Base-by-base conservation (phyloP, 23 red algal species). In the Chondrus crispus region DNA sequence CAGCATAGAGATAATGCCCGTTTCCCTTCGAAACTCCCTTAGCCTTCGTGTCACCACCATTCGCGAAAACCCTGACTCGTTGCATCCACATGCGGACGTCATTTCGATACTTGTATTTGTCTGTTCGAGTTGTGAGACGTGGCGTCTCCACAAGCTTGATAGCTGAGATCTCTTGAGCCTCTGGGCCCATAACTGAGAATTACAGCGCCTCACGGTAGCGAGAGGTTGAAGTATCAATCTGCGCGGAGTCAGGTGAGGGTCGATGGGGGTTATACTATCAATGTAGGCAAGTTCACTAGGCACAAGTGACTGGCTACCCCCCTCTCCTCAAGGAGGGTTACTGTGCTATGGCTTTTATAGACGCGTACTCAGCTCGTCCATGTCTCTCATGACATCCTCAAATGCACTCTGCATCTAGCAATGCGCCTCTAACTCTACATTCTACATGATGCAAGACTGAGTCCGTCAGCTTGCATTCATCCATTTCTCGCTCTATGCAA, bases 111-210 rank as follows among this genome's bases (percentile, higher is more conserved):
- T 76, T 76, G 39, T 37, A 48, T 38, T 76, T 76, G 19, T 76
- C 71, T 48, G 28, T 26, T 24, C 28, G 37, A 37, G 71, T 76
- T 37, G 71, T 76, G 30, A 76, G 71, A n/a, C 44, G 24, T 76
- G 71, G 37, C 28, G 71, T 38, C 43, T 43, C 37, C 71, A 76
- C 71, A 24, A 76, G 71, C 28, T 76, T 76, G 39, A 24, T 76
- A 4, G 39, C 44, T 76, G 71, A 48, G 44, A 46, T 43, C 39
- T 76, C 71, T 46, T 26, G 24, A 24, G 39, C 71, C 71, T 38
- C 37, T 76, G 71, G 71, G 71, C 71, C 71, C 44, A 76, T 76
- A 76, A 76, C 71, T 76, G 39, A 30, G 58, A 64, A 8, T 64
- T 64, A 64, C 58, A 64, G 58, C 58, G 58, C 24, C 58, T 32